phyloP scores from a whole-genome alignment of 1,139 yeast genomes.

The Sugiyamaella neomexicana region DNA sequence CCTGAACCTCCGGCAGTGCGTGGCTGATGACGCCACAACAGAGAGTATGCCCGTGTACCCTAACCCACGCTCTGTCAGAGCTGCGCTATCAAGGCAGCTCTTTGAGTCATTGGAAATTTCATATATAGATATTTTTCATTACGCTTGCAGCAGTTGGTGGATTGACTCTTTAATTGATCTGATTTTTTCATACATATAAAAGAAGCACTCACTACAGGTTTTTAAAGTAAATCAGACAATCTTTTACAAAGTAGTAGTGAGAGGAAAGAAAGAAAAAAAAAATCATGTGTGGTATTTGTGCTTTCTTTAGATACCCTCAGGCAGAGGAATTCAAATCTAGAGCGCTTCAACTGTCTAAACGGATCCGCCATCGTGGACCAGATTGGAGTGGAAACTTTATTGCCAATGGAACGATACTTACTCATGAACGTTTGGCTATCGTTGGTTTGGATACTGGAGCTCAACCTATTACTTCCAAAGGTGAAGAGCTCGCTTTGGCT shows the following conservation, averaged over 20 bases:
- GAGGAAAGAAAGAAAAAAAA: background rate
- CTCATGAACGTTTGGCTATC: constrained; percentile 95
- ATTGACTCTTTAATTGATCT: constrained; percentile 11
- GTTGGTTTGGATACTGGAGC: constrained; percentile 93
- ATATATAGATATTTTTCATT: constrained; percentile 13
- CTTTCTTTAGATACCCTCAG: constrained; percentile 81
- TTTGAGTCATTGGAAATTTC: constrained; percentile 1
- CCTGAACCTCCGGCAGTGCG: too few species aligned
- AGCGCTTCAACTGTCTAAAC: constrained; percentile 84
- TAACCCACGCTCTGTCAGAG: background rate
- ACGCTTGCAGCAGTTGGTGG: background rate
- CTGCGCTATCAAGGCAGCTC: background rate
- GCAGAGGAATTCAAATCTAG: constrained; percentile 78
- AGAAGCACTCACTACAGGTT: too few species aligned
- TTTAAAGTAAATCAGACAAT: too few species aligned
- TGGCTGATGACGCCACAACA: too few species aligned
- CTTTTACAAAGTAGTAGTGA: too few species aligned
- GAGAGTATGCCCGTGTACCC: too few species aligned
- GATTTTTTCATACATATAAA: background rate
- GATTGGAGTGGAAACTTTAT: constrained; percentile 95
- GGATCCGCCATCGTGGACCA: constrained; percentile 98
- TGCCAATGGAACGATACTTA: constrained; percentile 72
- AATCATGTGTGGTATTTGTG: constrained; percentile 95
- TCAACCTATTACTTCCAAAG: constrained; percentile 87
- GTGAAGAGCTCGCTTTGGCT: constrained; percentile 69